A percentile compares a stretch with the other conserved stretches of the same genome.
These are phyloP conservation scores for Diplodia mutila DNA, from an alignment of 2,329 filamentous ascomycete genomes.

Conservation along the genomic window DNA sequence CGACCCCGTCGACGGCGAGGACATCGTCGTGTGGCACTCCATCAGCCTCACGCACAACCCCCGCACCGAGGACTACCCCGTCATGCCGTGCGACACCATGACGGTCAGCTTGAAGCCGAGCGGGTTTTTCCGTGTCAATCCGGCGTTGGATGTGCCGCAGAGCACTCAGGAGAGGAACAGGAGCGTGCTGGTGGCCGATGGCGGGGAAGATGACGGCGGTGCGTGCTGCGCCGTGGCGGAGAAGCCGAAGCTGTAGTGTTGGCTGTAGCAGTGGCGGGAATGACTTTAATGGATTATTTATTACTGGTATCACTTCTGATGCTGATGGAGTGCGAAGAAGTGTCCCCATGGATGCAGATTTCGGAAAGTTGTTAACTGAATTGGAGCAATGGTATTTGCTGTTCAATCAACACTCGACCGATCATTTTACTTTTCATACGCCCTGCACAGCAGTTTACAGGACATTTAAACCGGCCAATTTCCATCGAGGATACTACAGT, in stretches of 20 bases:
- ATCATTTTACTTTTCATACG: no score
- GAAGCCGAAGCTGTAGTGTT: not conserved
- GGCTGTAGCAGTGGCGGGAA: not conserved
- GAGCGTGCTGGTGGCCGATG: not conserved
- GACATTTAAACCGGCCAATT: no score
- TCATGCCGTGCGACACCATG: constrained; percentile 36
- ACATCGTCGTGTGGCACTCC: constrained; percentile 50
- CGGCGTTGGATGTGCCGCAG: constrained; percentile 17
- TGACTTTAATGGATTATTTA: no score
- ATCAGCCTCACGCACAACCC: constrained; percentile 52
- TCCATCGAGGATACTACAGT: not conserved
- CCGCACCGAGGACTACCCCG: constrained; percentile 39
- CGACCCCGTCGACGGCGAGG: constrained; percentile 31
- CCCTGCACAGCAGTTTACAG: no score
- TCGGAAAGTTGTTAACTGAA: not conserved
- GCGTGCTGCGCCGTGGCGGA: not conserved
- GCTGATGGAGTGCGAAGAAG: not conserved
- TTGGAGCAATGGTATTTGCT: no score
- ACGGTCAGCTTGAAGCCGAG: constrained; percentile 19
- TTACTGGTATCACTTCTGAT: no score
- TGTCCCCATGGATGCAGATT: not conserved
- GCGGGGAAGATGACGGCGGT: not conserved
- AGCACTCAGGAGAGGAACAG: not conserved
- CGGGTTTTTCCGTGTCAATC: constrained; percentile 4
- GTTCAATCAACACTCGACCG: no score